These are phyloP conservation scores for Hypoxylon sp. DNA, from an alignment of 2,329 filamentous ascomycete species.

Conservation along the genomic window DNA sequence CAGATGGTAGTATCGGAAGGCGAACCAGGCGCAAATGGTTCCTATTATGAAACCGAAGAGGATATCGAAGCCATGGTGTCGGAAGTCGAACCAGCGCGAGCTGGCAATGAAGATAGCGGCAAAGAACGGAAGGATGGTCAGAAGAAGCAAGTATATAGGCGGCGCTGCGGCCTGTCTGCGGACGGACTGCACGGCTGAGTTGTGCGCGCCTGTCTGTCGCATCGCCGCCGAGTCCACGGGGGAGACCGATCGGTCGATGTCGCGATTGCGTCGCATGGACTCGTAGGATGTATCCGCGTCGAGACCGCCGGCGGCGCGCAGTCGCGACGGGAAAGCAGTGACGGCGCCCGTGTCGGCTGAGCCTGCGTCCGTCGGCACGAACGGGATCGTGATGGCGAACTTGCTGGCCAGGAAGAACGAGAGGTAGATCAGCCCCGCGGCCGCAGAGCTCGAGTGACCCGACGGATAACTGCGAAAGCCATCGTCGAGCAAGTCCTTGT, in stretches of 20 bases:
- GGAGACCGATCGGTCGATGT: conserved; percentile 42
- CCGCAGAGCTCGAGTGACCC: conserved; percentile 78
- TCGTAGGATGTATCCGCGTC: conserved; percentile 50
- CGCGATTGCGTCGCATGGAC: conserved; percentile 45
- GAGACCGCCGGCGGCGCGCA: conserved; percentile 54
- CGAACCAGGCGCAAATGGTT: conserved; percentile 72
- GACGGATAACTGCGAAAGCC: conserved; percentile 87
- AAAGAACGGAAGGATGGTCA: conserved; percentile 76
- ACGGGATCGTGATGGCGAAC: conserved; percentile 77
- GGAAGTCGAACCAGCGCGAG: conserved; percentile 87
- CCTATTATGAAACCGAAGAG: conserved; percentile 86
- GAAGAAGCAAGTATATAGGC: conserved; percentile 77
- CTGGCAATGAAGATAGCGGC: conserved; percentile 82
- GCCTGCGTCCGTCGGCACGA: conserved; percentile 62
- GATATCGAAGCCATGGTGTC: conserved; percentile 93
- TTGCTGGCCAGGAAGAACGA: conserved; percentile 88
- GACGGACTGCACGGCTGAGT: conserved; percentile 57
- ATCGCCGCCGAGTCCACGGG: conserved; percentile 43
- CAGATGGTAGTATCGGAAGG: conserved; percentile 87
- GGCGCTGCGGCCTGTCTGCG: conserved; percentile 82
- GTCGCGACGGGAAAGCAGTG: conserved; percentile 80
- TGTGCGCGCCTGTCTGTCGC: conserved; percentile 48
- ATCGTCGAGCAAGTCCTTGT: conserved; percentile 71
- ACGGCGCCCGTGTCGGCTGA: conserved; percentile 56
- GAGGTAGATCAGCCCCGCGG: conserved; percentile 83